A percentile compares a stretch with the other conserved stretches of the same genome.
Conservation (phyloP, 2,329 filamentous ascomycete genomes). For the Neonectria magnoliae region DNA sequence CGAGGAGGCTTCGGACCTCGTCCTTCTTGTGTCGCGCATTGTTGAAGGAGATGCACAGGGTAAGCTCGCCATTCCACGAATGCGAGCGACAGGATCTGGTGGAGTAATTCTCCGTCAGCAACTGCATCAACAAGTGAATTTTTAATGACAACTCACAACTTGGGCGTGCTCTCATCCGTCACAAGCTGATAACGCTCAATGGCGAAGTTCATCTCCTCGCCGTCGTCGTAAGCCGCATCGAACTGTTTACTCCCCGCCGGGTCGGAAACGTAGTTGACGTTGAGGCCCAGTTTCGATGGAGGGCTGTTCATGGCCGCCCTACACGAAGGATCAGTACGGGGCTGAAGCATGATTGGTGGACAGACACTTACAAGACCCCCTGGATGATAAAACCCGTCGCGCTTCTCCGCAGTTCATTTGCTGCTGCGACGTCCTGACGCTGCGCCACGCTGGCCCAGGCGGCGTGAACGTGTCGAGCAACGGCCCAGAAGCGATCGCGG, state of each 20-base stretch:
- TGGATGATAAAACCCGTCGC: conserved; percentile 16
- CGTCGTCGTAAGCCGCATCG: neutral
- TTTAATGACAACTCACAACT: neutral
- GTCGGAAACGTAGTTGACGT: conserved; percentile 15
- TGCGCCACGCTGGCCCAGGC: conserved; percentile 9
- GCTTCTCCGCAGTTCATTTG: conserved; percentile 11
- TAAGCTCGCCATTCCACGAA: conserved; percentile 16
- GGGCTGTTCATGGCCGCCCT: conserved; percentile 3
- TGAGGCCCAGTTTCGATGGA: neutral
- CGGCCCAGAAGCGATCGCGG: conserved; percentile 8
- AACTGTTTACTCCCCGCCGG: conserved; percentile 17
- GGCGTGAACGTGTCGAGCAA: conserved; percentile 10
- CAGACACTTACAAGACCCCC: conserved; percentile 5
- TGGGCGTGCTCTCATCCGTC: conserved; percentile 17
- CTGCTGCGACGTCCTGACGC: conserved; percentile 17
- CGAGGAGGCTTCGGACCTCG: neutral
- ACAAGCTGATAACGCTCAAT: conserved; percentile 14
- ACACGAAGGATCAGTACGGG: neutral
- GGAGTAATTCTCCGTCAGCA: neutral
- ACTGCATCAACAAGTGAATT: too few species aligned
- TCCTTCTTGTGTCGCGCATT: conserved; percentile 7
- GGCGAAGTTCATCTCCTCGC: neutral
- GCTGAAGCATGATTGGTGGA: neutral
- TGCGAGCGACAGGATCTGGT: conserved; percentile 15
- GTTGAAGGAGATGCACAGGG: conserved; percentile 12